Base-by-base conservation (phyloP, 768 basidiomycete species). In the Boletus pseudopeckii region DNA sequence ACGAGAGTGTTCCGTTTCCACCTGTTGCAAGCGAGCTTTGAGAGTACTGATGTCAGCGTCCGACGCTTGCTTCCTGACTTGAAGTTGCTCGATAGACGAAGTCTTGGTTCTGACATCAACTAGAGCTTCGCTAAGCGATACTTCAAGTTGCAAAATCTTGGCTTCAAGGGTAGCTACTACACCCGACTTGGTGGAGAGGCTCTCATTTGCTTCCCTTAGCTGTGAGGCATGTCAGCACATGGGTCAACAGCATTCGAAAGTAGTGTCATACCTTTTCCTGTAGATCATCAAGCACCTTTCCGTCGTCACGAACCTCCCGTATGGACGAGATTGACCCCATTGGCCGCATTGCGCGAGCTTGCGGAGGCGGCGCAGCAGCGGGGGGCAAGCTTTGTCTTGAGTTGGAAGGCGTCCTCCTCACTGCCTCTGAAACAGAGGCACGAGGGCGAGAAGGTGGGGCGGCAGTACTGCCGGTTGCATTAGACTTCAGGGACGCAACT, bases 251-350 rank as follows among this genome's bases (percentile, higher is more conserved):
- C 18, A 33, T 43, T 20, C 39, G 6, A 37, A 47, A 39, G 44
- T 8, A 47, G 46, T 20, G 32, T 8, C 71, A 32, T 64, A 81
- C 88, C 79, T 88, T 82, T 45, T 65, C 73, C 65, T 85, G 82
- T 17, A 89, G 63, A 50, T 82, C 85, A 52, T 78, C 77, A 20
- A 83, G 57, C 13, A 69, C 78, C 62, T 80, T 82, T n/a, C 70
- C 73, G 58, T 84, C 83, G 56, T 84, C 85, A 56, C 79, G 81
- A 17, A 85, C 74, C 61, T 90, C 90, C 54, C 77, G 79, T 54
- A 90, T 83, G 9, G 89, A 89, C n/a, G 86, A 79, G 45, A 90
- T 83, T 14, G 89, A 90, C 24, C 76, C 72, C 37, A 80, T 62
- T 28, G 80, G 69, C 17, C 80, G 76, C 50, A 79, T 67, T 39